phyloP scores from a whole-genome alignment of 352 stramenopile species.

The Pythium aphanidermatum region DNA sequence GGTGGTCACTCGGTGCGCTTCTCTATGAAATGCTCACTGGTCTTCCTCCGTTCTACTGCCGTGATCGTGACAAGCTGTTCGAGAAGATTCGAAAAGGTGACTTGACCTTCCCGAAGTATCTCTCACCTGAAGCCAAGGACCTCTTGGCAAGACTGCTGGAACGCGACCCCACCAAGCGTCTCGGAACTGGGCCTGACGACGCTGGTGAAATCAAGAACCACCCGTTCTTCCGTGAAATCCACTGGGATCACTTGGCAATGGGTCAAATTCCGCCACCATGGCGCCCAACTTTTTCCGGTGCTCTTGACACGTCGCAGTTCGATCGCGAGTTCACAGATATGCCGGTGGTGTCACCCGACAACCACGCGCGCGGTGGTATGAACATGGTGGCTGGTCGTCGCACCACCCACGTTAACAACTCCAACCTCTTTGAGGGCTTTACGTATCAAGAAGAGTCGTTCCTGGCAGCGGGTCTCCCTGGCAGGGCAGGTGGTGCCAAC shows the following conservation, averaged over 20 bases:
- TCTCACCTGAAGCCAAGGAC: slow-evolving; percentile 79
- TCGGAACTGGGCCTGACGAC: slow-evolving; percentile 88
- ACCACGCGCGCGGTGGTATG: slow-evolving; percentile 49
- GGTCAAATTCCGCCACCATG: slow-evolving; percentile 85
- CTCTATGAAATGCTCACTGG: slow-evolving; percentile 83
- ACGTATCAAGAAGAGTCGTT: slow-evolving; percentile 84
- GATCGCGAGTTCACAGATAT: slow-evolving; percentile 97
- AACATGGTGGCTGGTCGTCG: slow-evolving; percentile 32
- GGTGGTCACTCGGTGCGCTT: slow-evolving; percentile 93
- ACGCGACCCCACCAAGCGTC: slow-evolving; percentile 89
- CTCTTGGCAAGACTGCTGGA: slow-evolving; percentile 91
- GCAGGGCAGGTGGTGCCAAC: background rate
- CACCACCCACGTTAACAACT: slow-evolving; percentile 42
- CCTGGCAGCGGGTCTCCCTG: slow-evolving; percentile 49
- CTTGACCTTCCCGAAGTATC: slow-evolving; percentile 94
- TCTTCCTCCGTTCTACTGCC: slow-evolving; percentile 91
- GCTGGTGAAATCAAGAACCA: slow-evolving; percentile 80
- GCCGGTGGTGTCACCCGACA: slow-evolving; percentile 91
- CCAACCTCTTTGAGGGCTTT: slow-evolving; percentile 80
- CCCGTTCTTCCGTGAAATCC: slow-evolving; percentile 73
- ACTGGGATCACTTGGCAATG: slow-evolving; percentile 58
- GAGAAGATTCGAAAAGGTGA: slow-evolving; percentile 96
- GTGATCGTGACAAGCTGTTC: slow-evolving; percentile 95
- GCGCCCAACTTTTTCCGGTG: slow-evolving; percentile 89
- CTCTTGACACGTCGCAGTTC: slow-evolving; percentile 97